Percentiles rank a stretch among this genome's conserved stretches.
These are phyloP conservation scores for Simmondsia chinensis DNA, from an alignment of 148 eudicot genomes.

Conservation along the genomic window DNA sequence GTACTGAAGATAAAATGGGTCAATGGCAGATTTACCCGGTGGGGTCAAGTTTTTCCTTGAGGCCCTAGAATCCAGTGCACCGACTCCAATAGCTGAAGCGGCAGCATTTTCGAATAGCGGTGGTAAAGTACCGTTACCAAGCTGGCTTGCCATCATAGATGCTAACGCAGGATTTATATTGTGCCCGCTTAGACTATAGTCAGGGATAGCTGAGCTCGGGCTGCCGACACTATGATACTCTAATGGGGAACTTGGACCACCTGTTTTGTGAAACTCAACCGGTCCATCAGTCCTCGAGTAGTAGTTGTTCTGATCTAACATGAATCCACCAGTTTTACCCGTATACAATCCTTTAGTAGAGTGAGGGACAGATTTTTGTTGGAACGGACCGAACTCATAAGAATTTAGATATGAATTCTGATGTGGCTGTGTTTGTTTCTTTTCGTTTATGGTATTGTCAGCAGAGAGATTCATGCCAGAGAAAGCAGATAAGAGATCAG, in stretches of 20 bases:
- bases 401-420: conserved; percentile 19
- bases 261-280: conserved; percentile 31
- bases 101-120: conserved; percentile 54
- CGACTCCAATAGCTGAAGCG: conserved; percentile 44
- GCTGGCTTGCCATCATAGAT: conserved; percentile 50
- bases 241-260: conserved; percentile 46
- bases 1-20: conserved; percentile 65
- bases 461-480: conserved; percentile 50
- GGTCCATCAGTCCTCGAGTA: conserved; percentile 37
- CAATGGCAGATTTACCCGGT: conserved; percentile 56
- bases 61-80: conserved; percentile 43
- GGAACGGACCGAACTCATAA: conserved; percentile 20
- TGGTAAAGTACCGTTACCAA: conserved; percentile 40
- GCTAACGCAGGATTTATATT: conserved; percentile 54
- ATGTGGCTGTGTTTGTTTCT: conserved; percentile 28
- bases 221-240: conserved; percentile 53
- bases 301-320: conserved; percentile 30
- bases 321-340: conserved; percentile 19
- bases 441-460: conserved; percentile 33
- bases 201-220: conserved; percentile 63
- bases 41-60: conserved; percentile 40
- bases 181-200: conserved; percentile 49
- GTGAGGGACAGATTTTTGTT: conserved; percentile 25
- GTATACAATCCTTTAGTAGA: conserved; percentile 38
- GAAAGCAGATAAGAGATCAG: conserved; percentile 47